Evolutionary conservation across 768 basidiomycete species (phyloP).

Genomic region (Boletus sp.): DNA sequence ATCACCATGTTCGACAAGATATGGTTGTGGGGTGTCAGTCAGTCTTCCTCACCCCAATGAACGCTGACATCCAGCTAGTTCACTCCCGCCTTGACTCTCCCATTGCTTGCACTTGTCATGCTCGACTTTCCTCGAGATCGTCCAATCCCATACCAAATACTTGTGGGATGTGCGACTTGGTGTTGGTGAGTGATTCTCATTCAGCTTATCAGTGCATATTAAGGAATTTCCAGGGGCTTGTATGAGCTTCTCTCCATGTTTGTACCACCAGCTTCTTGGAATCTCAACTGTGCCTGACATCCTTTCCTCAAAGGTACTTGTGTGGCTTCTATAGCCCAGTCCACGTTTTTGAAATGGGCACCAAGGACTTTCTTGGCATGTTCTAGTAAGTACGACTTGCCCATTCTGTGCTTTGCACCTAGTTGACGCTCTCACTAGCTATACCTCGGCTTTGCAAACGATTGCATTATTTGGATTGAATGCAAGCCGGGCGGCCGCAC

Average conservation of each 20-base stretch:
- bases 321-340: conserved; percentile 40
- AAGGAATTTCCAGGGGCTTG: conserved; percentile 41
- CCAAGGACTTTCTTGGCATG: conserved; percentile 38
- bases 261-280: conserved; percentile 5
- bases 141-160: conserved; percentile 56
- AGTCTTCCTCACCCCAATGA: conserved; percentile 11
- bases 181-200: conserved; percentile 44
- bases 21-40: conserved; percentile 53
- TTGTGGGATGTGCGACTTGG: conserved; percentile 59
- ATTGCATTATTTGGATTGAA: conserved; percentile 71
- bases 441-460: conserved; percentile 43
- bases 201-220: conserved; percentile 7
- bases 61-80: conserved; percentile 34
- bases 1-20: conserved; percentile 50
- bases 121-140: conserved; percentile 71
- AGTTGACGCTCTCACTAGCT: conserved; percentile 16
- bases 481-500: conserved; percentile 62
- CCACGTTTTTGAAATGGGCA: conserved; percentile 40
- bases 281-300: conserved; percentile 9
- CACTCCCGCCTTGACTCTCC: conserved; percentile 57
- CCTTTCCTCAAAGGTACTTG: conserved; percentile 32
- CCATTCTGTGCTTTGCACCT: background rate
- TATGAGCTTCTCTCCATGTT: conserved; percentile 55
- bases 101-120: conserved; percentile 60
- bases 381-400: conserved; percentile 35